Evolutionary conservation across 768 basidiomycete species (phyloP).

Genomic region (Leccinum uliginosum): DNA sequence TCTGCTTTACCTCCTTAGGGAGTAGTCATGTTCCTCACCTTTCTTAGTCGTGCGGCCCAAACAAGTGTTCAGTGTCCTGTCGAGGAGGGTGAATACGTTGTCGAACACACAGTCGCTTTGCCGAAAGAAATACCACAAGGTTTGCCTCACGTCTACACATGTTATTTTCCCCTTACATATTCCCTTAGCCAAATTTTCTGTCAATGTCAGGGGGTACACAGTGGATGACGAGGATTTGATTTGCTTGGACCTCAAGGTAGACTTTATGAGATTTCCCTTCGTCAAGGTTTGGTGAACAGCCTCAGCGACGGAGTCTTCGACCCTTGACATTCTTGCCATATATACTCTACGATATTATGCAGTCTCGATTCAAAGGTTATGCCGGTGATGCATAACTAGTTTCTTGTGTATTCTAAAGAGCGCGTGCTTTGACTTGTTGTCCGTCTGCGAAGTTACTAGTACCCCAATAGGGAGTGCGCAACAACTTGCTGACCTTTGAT

Average conservation of each 20-base stretch:
- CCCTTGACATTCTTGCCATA: slow-evolving; percentile 3
- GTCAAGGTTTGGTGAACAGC: slow-evolving; percentile 23
- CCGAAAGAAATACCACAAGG: slow-evolving; percentile 91
- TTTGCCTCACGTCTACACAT: slow-evolving; percentile 22
- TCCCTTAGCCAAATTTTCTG: slow-evolving; percentile 72
- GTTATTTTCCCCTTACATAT: slow-evolving; percentile 2
- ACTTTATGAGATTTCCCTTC: slow-evolving; percentile 56
- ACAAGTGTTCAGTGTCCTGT: slow-evolving; percentile 83
- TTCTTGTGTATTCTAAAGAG: not conserved
- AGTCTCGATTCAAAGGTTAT: not conserved
- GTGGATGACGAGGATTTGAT: slow-evolving; percentile 68
- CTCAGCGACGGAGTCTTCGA: not conserved
- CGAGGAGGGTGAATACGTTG: slow-evolving; percentile 59
- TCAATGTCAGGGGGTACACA: slow-evolving; percentile 68
- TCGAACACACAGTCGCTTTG: slow-evolving; percentile 78
- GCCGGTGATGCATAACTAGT: too few relatives aligned
- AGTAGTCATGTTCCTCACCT: not conserved
- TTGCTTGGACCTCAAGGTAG: slow-evolving; percentile 74
- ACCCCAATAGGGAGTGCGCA: slow-evolving; percentile 9
- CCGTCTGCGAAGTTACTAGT: not conserved
- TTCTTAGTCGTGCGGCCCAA: slow-evolving; percentile 64
- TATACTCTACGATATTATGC: not conserved
- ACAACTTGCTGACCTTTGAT: slow-evolving; percentile 30
- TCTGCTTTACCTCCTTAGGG: slow-evolving; percentile 12
- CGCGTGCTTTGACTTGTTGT: not conserved